A percentile compares a stretch with the other conserved stretches of the same genome.
Evolutionary conservation across 176 grass and related monocot species (phyloP).

Genomic region (Rhynchospora tenuis): DNA sequence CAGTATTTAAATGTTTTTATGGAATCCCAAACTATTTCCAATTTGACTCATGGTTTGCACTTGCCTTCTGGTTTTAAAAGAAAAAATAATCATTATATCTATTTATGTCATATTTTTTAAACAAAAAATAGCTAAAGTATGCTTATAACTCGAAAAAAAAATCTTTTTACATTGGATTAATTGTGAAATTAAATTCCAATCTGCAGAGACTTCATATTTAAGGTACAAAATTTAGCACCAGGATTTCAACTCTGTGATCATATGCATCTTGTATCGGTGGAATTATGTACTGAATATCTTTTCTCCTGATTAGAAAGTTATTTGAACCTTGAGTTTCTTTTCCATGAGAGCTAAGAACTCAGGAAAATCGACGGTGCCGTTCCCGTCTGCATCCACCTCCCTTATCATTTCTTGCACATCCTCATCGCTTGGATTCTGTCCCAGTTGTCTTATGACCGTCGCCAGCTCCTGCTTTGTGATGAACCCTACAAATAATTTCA

Average conservation of each 20-base stretch:
- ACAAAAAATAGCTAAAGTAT: too few relatives aligned
- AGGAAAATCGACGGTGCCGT: constrained; percentile 12
- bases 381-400: constrained; percentile 34
- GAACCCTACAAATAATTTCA: constrained; percentile 22
- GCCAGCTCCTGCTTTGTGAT: constrained; percentile 38
- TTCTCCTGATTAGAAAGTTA: neutral
- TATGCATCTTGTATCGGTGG: neutral
- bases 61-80: too few relatives aligned
- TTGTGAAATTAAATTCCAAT: too few relatives aligned
- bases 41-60: neutral
- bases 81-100: too few relatives aligned
- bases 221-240: neutral
- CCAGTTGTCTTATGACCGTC: constrained; percentile 24
- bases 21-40: neutral
- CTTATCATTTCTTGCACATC: constrained; percentile 46
- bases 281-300: neutral
- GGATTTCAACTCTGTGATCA: neutral
- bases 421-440: constrained; percentile 24
- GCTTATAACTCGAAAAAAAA: too few relatives aligned
- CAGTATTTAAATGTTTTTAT: neutral
- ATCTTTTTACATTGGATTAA: too few relatives aligned
- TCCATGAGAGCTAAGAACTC: constrained; percentile 16
- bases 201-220: neutral
- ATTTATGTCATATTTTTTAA: too few relatives aligned
- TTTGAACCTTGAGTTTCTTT: constrained; percentile 19